Base-by-base conservation (phyloP, 768 basidiomycete genomes). In the Astraeus odoratus region DNA sequence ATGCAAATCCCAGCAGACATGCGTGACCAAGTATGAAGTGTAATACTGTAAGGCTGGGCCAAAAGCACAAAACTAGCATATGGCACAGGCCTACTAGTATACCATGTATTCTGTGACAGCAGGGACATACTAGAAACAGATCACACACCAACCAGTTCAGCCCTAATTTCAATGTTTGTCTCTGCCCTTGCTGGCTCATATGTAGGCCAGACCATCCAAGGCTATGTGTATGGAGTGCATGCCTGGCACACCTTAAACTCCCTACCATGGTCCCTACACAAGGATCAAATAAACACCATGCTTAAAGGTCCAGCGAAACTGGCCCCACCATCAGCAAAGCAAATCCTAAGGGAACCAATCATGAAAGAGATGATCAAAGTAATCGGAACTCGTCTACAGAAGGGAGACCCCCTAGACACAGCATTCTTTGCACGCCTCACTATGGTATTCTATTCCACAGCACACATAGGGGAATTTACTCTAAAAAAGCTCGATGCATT, bases 11-110 rank as follows among this genome's bases (percentile, higher is more conserved):
- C n/a, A n/a, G n/a, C n/a, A n/a, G 27, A 29, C 27, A 6, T 29
- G 27, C 27, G 13, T 7, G 27, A 29, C 27, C 27, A 13, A 6
- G 27, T 29, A 13, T 7, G 13, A 29, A 7, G 7, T 7, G 27
- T 29, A 6, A 49, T 68, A 10, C 23, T 27, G 0, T 24, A 38
- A 0, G 58, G 60, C 0, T 72, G 61, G 60, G 58, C 55, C 0
- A 50, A 58, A 4, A 43, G 50, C 6, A 75, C 71, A 0, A 34
- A 42, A 0, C 57, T 58, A n/a, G 52, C 63, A 0, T 74, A 76
- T 46, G 67, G 67, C 0, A 48, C 65, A 0, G 71, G 74, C 1
- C 56, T 76, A 0, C 51, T 71, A 0, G 48, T 55, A 0, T 76
- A 33, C n/a, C n/a, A n/a, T n/a, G n/a, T n/a, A n/a, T n/a, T n/a